phyloP scores from a whole-genome alignment of 352 stramenopile species.

The Pythium volutum region DNA sequence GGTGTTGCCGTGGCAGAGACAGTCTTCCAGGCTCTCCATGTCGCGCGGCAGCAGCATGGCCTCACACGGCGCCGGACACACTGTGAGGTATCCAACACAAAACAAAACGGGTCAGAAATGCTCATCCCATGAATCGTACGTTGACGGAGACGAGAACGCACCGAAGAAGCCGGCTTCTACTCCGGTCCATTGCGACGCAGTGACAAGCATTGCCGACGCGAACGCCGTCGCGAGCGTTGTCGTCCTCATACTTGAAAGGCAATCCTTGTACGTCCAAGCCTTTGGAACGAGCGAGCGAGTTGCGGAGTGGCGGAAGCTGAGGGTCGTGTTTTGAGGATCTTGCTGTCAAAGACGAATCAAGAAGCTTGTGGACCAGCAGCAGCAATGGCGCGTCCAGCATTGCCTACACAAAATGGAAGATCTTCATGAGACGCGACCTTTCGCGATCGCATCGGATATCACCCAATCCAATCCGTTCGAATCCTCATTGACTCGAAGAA shows the following conservation, averaged over 20 bases:
- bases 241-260: background rate
- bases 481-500: background rate
- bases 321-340: too few relatives aligned
- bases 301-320: background rate
- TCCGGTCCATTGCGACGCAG: constrained; percentile 7
- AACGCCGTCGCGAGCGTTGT: constrained; percentile 7
- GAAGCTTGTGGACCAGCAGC: constrained; percentile 14
- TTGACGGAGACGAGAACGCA: too few relatives aligned
- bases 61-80: constrained; percentile 61
- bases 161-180: constrained; percentile 18
- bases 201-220: constrained; percentile 1
- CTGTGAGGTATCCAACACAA: constrained; percentile 17
- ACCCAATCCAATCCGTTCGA: constrained; percentile 19
- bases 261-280: background rate
- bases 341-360: too few relatives aligned
- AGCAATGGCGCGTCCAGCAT: constrained; percentile 18
- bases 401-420: background rate
- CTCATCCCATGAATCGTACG: too few relatives aligned
- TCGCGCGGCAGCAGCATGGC: constrained; percentile 79
- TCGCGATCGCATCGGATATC: constrained; percentile 18
- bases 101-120: too few relatives aligned
- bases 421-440: constrained; percentile 26
- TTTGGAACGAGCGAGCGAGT: background rate
- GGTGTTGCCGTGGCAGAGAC: constrained; percentile 39
- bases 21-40: constrained; percentile 80